A percentile compares a stretch with the other conserved stretches of the same genome.
Evolutionary conservation across 2,329 filamentous ascomycete species (phyloP).

Genomic region (Aspergillus viridinutans): DNA sequence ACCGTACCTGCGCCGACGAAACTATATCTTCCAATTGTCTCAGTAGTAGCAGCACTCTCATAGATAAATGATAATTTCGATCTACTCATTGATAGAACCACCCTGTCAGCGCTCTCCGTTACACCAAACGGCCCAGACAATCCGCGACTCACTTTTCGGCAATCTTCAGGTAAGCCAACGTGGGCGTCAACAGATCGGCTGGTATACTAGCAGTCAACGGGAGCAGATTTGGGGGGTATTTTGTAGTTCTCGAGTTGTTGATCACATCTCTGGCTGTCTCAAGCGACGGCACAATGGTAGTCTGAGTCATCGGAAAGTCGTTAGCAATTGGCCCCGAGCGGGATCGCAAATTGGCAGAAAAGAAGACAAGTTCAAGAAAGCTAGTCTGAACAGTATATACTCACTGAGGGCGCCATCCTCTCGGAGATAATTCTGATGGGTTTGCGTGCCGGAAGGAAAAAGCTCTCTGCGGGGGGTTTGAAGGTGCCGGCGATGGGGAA

Average conservation of each 20-base stretch:
- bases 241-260: constrained; percentile 45
- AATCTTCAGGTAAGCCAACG: constrained; percentile 91
- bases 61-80: constrained; percentile 88
- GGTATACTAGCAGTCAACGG: constrained; percentile 80
- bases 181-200: constrained; percentile 89
- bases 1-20: constrained; percentile 75
- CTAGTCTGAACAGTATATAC: constrained; percentile 3
- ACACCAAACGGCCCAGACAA: constrained; percentile 3
- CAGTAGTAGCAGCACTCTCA: constrained; percentile 86
- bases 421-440: background rate
- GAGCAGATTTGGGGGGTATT: constrained; percentile 69
- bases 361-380: background rate
- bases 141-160: constrained; percentile 59
- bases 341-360: background rate
- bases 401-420: constrained; percentile 27
- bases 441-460: constrained; percentile 2
- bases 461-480: constrained; percentile 17
- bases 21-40: constrained; percentile 90
- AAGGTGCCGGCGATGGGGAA: background rate
- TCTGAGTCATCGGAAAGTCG: constrained; percentile 30
- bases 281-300: constrained; percentile 56
- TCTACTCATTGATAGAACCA: constrained; percentile 16
- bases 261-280: constrained; percentile 57
- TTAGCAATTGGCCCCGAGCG: background rate
- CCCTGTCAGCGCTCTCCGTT: background rate